Evolutionary conservation across 2,329 filamentous ascomycete species (phyloP), one percentile per base, ranked within the genome.

Genomic region (Venturia carpophila): DNA sequence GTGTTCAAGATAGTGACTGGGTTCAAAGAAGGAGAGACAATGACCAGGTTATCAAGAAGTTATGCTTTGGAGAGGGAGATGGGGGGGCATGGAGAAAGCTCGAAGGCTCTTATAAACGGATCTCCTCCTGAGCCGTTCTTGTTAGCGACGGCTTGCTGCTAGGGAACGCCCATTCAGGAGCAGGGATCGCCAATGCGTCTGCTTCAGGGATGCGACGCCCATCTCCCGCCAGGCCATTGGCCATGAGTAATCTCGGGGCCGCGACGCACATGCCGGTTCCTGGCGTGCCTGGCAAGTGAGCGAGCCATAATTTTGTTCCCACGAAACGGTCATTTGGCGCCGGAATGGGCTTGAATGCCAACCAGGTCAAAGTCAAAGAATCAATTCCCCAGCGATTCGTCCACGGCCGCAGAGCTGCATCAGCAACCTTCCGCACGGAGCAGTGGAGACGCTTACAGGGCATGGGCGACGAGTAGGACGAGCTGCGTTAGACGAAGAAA

Each of bases 11-110:
- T 43, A 42, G 60, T 34, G 24, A 43, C 37, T 21, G 60, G n/a
- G 37, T 11, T 47, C 39, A 62, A 47, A 43, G 52, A 58, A 58
- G 10, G 52, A 58, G 52, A 58, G 52, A 58, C 52, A 58, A 58
- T 58, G 52, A 58, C 30, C 19, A n/a, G 52, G 52, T 58, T 37
- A 58, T 24, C 47, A 52, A 24, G 47, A 52, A 52, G 47, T 21
- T 47, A 37, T 58, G 27, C 37, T 39, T 37, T 34, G 30, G 30
- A 34, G 30, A 6, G 49, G 15, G 30, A 24, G 19, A 58, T 10
- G 30, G 37, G 27, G 27, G 30, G 30, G 52, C 30, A 21, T 58
- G 27, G 52, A 56, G 52, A 58, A 34, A 34, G 52, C 27, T 34
- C 27, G 27, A n/a, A 37, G 6, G 15, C 17, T 58, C 52, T 58